Evolutionary conservation across 2,329 filamentous ascomycete species (phyloP).

Genomic region (Pseudophaeomoniella oleicola): DNA sequence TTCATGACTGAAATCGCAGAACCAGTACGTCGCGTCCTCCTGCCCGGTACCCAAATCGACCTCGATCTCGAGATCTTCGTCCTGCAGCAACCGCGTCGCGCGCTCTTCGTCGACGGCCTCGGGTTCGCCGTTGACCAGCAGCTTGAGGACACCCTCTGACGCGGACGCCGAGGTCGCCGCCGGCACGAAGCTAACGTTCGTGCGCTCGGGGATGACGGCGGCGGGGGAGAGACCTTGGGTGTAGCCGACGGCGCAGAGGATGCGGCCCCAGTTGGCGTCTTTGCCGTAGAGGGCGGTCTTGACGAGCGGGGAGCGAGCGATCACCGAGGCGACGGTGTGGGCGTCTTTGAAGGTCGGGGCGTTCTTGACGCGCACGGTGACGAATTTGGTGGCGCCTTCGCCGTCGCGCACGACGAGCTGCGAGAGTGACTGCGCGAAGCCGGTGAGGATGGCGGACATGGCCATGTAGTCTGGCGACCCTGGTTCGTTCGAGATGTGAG

Average conservation of each 20-base stretch:
- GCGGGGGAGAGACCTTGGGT: slow-evolving; percentile 27
- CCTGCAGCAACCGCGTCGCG: slow-evolving; percentile 44
- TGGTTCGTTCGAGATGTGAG: slow-evolving; percentile 22
- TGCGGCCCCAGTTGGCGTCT: slow-evolving; percentile 97
- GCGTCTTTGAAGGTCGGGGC: slow-evolving; percentile 56
- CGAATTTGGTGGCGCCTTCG: slow-evolving; percentile 96
- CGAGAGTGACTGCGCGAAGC: slow-evolving; percentile 70
- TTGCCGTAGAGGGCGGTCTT: slow-evolving; percentile 96
- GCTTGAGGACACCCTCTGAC: slow-evolving; percentile 29
- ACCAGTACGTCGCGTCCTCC: slow-evolving; percentile 47
- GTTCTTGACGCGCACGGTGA: slow-evolving; percentile 74
- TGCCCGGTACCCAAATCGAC: slow-evolving; percentile 38
- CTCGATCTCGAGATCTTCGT: slow-evolving; percentile 48
- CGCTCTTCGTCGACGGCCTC: slow-evolving; percentile 46
- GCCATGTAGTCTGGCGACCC: slow-evolving; percentile 45
- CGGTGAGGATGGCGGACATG: slow-evolving; percentile 56
- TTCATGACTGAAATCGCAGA: slow-evolving; percentile 55
- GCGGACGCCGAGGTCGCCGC: slow-evolving; percentile 34
- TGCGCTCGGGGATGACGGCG: slow-evolving; percentile 37
- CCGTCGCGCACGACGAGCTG: slow-evolving; percentile 92
- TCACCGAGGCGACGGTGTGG: slow-evolving; percentile 67
- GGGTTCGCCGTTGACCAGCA: slow-evolving; percentile 47
- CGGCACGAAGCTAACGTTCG: slow-evolving; percentile 47
- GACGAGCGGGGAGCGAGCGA: slow-evolving; percentile 82
- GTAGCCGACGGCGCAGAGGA: slow-evolving; percentile 89